A percentile compares a stretch with the other conserved stretches of the same genome.
phyloP scores from a whole-genome alignment of 2,329 filamentous ascomycete species.

The Pseudopyricularia javanii region DNA sequence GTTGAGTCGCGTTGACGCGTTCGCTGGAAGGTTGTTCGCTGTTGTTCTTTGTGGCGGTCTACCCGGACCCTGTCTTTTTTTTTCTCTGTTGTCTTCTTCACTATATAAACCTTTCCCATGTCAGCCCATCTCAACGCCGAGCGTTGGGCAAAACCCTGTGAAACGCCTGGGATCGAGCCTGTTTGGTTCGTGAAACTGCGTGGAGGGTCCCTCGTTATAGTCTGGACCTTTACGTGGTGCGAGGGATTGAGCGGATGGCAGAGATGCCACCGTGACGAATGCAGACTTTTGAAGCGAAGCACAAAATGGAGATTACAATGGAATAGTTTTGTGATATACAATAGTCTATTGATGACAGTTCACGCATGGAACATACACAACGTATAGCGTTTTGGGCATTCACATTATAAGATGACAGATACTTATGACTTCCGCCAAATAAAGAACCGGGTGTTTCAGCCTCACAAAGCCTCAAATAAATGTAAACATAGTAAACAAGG shows the following conservation, averaged over 20 bases:
- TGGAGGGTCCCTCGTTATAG: slow-evolving; percentile 3
- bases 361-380: too few relatives aligned
- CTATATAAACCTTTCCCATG: background rate
- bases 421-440: too few relatives aligned
- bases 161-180: slow-evolving; percentile 2
- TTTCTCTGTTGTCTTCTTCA: background rate
- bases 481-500: too few relatives aligned
- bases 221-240: slow-evolving; percentile 4
- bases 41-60: background rate
- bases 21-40: background rate
- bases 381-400: too few relatives aligned
- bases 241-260: background rate
- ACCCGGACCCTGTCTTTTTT: background rate
- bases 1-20: background rate
- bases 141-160: slow-evolving; percentile 2
- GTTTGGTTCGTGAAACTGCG: background rate
- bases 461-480: too few relatives aligned
- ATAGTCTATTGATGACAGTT: too few relatives aligned
- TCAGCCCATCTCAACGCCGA: slow-evolving; percentile 1
- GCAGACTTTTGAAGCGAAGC: background rate
- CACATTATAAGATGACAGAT: too few relatives aligned
- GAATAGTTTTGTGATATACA: too few relatives aligned
- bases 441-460: too few relatives aligned
- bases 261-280: background rate
- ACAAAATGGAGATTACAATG: too few relatives aligned